Evolutionary conservation across 345 rosid genomes (phyloP), one percentile per base, ranked within the genome.

Genomic region (Eucalyptus brandiana): DNA sequence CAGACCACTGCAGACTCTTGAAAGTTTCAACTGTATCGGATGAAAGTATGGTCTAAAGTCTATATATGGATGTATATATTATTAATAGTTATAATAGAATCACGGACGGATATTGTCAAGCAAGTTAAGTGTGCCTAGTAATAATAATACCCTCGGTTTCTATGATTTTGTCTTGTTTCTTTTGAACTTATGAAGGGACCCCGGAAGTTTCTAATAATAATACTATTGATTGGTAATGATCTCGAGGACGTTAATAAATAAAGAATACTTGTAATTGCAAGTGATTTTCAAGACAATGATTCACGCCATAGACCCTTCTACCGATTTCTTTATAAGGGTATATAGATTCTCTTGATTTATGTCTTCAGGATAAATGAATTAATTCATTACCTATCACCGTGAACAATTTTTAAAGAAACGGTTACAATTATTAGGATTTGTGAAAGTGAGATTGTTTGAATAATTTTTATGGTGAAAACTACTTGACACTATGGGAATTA

Each of bases 241-340:
- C 19, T 2, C 1, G 1, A 65, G 0, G 37, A 12, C 0, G 0
- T 60, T 60, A 28, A 60, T 5, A 1, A 60, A 60, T 28, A 26
- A 60, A 60, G 2, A 60, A 56, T 23, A 4, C 67, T 0, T 3
- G 0, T 60, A 60, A 3, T 32, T 32, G 2, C 40, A 72, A 37
- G 14, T 4, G 19, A 1, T 37, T 37, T 37, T 11, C 2, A 5
- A 11, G 45, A 37, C 15, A 12, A 37, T 65, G 21, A 65, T 65
- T 65, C 12, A 34, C 21, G 2, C 40, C 6, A n/a, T 16, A 65
- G 1, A n/a, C 11, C 10, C 2, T n/a, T 65, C 19, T n/a, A 7
- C 3, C 3, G 17, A 2, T 62, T 30, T 62, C 9, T 62, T 30
- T 62, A 13, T 2, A 14, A 62, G 2, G 34, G 3, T 13, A 30